Conservation (phyloP, 164 flowering plant species). For the Pachysandra terminalis region DNA sequence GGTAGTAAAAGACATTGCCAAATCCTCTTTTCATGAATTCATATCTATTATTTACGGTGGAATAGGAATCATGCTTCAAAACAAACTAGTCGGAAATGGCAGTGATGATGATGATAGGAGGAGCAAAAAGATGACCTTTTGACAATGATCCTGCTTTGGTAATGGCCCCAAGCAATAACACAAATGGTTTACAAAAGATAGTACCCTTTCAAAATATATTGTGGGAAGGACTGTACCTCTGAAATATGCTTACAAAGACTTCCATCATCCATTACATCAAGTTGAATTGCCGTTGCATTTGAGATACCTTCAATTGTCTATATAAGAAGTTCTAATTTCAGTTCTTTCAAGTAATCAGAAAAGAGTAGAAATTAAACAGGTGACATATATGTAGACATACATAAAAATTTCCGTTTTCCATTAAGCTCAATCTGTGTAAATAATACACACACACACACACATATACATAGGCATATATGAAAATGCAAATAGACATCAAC, state of each 20-base stretch:
- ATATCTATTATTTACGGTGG: too few relatives aligned
- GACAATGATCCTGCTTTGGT: background rate
- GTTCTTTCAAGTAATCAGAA: conserved; percentile 1
- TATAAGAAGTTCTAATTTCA: conserved; percentile 7
- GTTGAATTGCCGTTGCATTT: conserved; percentile 72
- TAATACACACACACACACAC: too few relatives aligned
- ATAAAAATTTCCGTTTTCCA: too few relatives aligned
- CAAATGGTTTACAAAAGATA: background rate
- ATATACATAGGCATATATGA: too few relatives aligned
- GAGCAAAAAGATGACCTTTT: background rate
- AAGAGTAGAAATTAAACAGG: background rate
- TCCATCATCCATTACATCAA: conserved; percentile 60
- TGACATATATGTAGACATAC: background rate
- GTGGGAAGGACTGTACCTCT: conserved; percentile 45
- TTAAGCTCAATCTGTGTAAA: too few relatives aligned
- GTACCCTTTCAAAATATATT: background rate
- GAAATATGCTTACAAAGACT: conserved; percentile 57
- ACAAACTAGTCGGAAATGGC: too few relatives aligned
- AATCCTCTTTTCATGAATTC: too few relatives aligned
- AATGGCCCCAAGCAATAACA: background rate
- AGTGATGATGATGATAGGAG: too few relatives aligned
- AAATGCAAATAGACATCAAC: too few relatives aligned
- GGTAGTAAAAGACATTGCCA: too few relatives aligned
- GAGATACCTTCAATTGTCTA: conserved; percentile 77
- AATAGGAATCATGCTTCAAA: too few relatives aligned